Percentiles rank a stretch among this genome's conserved stretches.
These are phyloP conservation scores for Thermomucor indicae-seudaticae DNA, from an alignment of 371 early-diverging fungal species.

Conservation along the genomic window DNA sequence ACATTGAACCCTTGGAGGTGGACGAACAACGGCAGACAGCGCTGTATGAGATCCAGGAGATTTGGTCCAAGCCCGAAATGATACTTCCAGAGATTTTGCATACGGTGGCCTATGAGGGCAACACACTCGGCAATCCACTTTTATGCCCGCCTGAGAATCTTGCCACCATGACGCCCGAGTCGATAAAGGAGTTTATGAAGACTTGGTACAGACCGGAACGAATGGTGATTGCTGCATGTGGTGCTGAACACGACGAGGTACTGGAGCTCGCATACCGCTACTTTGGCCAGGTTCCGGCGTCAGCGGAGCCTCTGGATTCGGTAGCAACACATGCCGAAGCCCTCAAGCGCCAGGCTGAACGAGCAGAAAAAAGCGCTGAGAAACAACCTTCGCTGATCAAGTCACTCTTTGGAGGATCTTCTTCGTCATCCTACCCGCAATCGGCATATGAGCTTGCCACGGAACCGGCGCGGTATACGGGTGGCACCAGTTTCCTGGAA, in stretches of 20 bases:
- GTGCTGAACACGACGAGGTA: slow-evolving; percentile 80
- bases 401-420: slow-evolving; percentile 17
- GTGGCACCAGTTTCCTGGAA: slow-evolving; percentile 72
- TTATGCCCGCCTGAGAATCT: slow-evolving; percentile 73
- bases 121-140: slow-evolving; percentile 83
- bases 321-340: slow-evolving; percentile 32
- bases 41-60: slow-evolving; percentile 83
- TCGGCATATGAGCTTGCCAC: slow-evolving; percentile 35
- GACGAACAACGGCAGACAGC: slow-evolving; percentile 79
- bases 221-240: slow-evolving; percentile 88
- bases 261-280: slow-evolving; percentile 65
- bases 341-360: slow-evolving; percentile 19
- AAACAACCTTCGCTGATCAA: slow-evolving; percentile 19
- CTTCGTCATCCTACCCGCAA: background rate
- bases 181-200: slow-evolving; percentile 65
- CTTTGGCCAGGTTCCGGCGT: slow-evolving; percentile 59
- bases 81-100: slow-evolving; percentile 87
- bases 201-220: slow-evolving; percentile 88
- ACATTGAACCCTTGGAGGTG: slow-evolving; percentile 69
- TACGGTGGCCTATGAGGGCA: slow-evolving; percentile 73
- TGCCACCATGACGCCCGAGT: slow-evolving; percentile 59
- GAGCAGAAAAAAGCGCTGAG: background rate
- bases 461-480: slow-evolving; percentile 71
- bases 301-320: slow-evolving; percentile 26
- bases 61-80: slow-evolving; percentile 80